Conservation (phyloP, 768 basidiomycete genomes). For the Phlegmacium glaucopus region DNA sequence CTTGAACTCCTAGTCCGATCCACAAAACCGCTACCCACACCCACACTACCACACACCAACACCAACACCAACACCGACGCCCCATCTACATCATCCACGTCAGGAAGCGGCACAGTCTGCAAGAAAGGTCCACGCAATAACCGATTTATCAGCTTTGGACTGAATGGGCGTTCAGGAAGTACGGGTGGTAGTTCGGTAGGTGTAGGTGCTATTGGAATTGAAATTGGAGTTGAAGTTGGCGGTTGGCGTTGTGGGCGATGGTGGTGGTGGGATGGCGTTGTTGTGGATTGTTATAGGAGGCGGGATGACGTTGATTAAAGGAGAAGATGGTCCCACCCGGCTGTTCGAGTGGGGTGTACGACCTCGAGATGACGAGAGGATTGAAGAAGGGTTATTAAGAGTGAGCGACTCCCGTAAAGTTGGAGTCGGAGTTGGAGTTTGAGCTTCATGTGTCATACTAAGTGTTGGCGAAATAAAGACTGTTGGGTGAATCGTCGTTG, state of each 20-base stretch:
- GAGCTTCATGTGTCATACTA: no score
- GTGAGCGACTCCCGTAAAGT: constrained; percentile 2
- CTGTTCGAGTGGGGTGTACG: no score
- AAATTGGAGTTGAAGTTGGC: not conserved
- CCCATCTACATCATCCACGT: constrained; percentile 7
- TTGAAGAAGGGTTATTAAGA: not conserved
- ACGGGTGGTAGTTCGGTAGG: not conserved
- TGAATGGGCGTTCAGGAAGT: constrained; percentile 10
- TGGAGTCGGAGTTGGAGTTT: constrained; percentile 6
- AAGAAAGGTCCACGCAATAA: constrained; percentile 19
- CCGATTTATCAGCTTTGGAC: constrained; percentile 19
- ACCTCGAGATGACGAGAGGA: not conserved
- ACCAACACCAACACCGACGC: not conserved
- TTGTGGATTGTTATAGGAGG: no score
- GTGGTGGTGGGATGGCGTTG: not conserved
- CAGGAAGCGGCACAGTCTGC: constrained; percentile 20
- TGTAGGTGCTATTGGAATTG: not conserved
- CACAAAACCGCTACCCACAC: no score
- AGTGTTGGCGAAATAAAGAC: not conserved
- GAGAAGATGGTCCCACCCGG: not conserved
- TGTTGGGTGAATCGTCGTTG: no score
- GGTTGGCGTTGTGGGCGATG: not conserved
- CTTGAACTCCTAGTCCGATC: no score
- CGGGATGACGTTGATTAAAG: not conserved
- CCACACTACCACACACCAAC: not conserved